phyloP scores from a whole-genome alignment of 2,329 filamentous ascomycete genomes.

The Chrysoporthe cubensis region DNA sequence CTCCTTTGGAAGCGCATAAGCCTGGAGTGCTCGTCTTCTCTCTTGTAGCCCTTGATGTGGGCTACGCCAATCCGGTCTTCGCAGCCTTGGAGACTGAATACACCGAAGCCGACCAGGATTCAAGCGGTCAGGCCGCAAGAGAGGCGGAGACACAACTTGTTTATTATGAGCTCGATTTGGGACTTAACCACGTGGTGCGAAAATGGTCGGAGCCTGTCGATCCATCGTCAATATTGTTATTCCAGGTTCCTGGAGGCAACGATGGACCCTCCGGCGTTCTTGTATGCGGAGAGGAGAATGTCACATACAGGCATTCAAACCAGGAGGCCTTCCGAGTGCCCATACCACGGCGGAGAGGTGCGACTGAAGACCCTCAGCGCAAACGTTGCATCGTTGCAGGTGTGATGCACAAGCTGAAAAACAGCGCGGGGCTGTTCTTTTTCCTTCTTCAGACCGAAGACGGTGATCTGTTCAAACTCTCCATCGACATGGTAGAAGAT shows the following conservation, averaged over 20 bases:
- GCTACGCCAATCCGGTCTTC: conserved; percentile 96
- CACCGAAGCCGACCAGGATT: conserved; percentile 86
- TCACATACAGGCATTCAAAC: conserved; percentile 97
- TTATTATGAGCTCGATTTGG: conserved; percentile 96
- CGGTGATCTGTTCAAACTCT: conserved; percentile 97
- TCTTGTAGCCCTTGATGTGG: conserved; percentile 87
- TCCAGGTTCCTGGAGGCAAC: conserved; percentile 91
- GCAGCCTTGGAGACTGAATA: conserved; percentile 95
- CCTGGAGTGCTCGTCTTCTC: conserved; percentile 88
- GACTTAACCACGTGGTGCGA: conserved; percentile 93
- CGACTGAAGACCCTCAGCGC: conserved; percentile 88
- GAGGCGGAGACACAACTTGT: conserved; percentile 89
- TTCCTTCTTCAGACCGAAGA: conserved; percentile 96
- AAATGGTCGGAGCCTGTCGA: conserved; percentile 97
- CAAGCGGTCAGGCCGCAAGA: conserved; percentile 78
- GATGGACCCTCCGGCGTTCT: conserved; percentile 95
- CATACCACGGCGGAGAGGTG: conserved; percentile 83
- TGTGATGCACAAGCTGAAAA: conserved; percentile 96
- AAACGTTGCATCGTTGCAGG: conserved; percentile 87
- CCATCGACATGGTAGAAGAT: conserved; percentile 86
- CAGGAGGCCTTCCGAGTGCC: conserved; percentile 87
- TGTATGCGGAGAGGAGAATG: conserved; percentile 90
- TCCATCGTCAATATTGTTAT: conserved; percentile 83
- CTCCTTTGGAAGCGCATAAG: conserved; percentile 94
- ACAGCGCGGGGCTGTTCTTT: conserved; percentile 85